Evolutionary conservation across 1,139 yeast species (phyloP), one percentile per base, ranked within the genome.

Genomic region (Magnusiomyces tetraspermus): DNA sequence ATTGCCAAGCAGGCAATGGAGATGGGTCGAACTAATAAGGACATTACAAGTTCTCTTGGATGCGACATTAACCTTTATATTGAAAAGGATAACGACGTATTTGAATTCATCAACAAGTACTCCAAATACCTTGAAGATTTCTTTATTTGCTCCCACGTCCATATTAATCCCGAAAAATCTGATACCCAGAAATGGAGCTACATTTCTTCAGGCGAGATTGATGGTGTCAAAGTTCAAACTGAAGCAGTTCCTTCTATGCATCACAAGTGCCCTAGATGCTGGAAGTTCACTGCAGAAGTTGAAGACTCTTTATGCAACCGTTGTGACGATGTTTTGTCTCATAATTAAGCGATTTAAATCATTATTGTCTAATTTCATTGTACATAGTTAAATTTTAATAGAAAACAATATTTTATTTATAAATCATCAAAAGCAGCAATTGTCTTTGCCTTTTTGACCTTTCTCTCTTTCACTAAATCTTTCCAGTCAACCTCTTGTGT

Each of bases 261-360:
- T 3, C 69, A 70, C 51, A 88, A 88, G 62, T 92, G 98, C 66
- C 95, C 96, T 1, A 76, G 98, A 63, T 92, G 98, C 67, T 92
- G 98, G 98, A 87, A 87, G 63, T 82, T 71, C 63, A 78, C 78
- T 17, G 74, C 95, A 0, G 66, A 65, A 0, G 62, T 59, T 0
- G 80, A 76, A 46, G 80, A 79, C 17, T 64, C 65, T 1, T 71
- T 90, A 33, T 92, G 98, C 66, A 55, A 55, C 0, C 78, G 94
- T 60, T 90, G 97, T 69, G 79, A 76, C 10, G 67, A 67, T 1
- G 82, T 45, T 10, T 30, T 54, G 10, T 23, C 45, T n/a, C 51
- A 42, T 22, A 3, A 17, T 37, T 26, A 50, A 46, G 6, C 33
- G 11, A 28, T 28, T 28, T 28, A 28, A 11, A 8, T 28, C 6